Conservation (phyloP, 768 basidiomycete genomes). For the Phanerochaete carnosa region DNA sequence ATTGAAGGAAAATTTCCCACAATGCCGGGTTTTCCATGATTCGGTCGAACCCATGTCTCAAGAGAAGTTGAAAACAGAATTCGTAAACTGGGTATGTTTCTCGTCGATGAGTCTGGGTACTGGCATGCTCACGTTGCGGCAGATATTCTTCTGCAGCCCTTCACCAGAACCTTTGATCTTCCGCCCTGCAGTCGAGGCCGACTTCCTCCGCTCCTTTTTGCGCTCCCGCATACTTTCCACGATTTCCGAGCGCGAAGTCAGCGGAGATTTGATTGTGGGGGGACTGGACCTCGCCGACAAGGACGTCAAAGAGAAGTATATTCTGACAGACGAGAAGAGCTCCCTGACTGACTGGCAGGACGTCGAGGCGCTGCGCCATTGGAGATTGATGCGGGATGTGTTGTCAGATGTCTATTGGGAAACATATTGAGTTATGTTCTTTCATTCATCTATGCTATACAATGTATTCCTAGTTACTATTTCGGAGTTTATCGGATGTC, state of each 20-base stretch:
- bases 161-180: constrained; percentile 53
- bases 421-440: constrained; percentile 49
- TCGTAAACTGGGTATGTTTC: constrained; percentile 69
- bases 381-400: constrained; percentile 83
- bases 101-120: not conserved
- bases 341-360: constrained; percentile 64
- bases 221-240: constrained; percentile 56
- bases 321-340: constrained; percentile 64
- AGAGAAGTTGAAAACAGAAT: constrained; percentile 46
- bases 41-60: constrained; percentile 40
- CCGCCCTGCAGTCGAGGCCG: constrained; percentile 48
- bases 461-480: not conserved
- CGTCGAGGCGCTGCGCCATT: constrained; percentile 64
- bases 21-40: constrained; percentile 87
- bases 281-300: constrained; percentile 33
- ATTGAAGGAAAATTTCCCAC: constrained; percentile 62
- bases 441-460: not conserved
- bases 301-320: constrained; percentile 40
- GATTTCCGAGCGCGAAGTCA: constrained; percentile 30
- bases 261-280: constrained; percentile 13
- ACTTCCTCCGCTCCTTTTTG: constrained; percentile 68
- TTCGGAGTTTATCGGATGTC: not conserved
- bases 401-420: constrained; percentile 74
- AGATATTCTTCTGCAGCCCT: constrained; percentile 84
- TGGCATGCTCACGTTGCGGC: not conserved